phyloP scores from a whole-genome alignment of 1,139 yeast genomes.

The Tardiomyces digboiensis region DNA sequence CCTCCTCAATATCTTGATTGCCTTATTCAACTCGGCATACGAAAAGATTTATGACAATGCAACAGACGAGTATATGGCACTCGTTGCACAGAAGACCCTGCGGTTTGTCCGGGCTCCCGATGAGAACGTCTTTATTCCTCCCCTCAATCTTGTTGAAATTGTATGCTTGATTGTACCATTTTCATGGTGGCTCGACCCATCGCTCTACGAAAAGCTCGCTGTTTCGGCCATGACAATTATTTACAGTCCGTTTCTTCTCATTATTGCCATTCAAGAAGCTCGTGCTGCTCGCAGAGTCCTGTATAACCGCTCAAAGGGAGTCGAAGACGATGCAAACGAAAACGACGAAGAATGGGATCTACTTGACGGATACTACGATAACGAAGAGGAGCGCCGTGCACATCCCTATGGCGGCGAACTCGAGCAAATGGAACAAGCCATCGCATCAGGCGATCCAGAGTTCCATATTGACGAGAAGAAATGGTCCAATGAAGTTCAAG shows the following conservation, averaged over 20 bases:
- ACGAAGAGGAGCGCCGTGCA: slow-evolving; percentile 13
- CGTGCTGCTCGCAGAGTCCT: slow-evolving; percentile 57
- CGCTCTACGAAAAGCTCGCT: slow-evolving; percentile 30
- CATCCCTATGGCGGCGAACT: slow-evolving; percentile 18
- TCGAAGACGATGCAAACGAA: slow-evolving; percentile 77
- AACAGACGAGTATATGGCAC: slow-evolving; percentile 73
- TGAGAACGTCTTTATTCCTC: slow-evolving; percentile 77
- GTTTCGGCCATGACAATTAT: slow-evolving; percentile 50
- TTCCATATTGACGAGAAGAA: slow-evolving; percentile 40
- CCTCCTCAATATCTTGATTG: slow-evolving; percentile 66
- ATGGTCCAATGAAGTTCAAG: slow-evolving; percentile 41
- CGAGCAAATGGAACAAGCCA: slow-evolving; percentile 38
- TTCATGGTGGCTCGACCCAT: slow-evolving; percentile 26
- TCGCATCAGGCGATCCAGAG: slow-evolving; percentile 50
- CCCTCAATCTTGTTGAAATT: slow-evolving; percentile 66
- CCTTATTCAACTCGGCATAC: slow-evolving; percentile 78
- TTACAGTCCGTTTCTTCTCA: slow-evolving; percentile 56
- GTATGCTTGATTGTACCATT: slow-evolving; percentile 34
- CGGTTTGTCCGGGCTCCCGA: slow-evolving; percentile 86
- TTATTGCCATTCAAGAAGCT: slow-evolving; percentile 56
- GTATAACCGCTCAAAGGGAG: slow-evolving; percentile 57
- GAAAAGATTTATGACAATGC: slow-evolving; percentile 76
- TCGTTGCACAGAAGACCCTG: slow-evolving; percentile 76
- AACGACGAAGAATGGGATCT: slow-evolving; percentile 74
- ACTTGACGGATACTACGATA: slow-evolving; percentile 61